Conservation (phyloP, 495 filamentous ascomycete species). For the Aspergillus olivimuriae region DNA sequence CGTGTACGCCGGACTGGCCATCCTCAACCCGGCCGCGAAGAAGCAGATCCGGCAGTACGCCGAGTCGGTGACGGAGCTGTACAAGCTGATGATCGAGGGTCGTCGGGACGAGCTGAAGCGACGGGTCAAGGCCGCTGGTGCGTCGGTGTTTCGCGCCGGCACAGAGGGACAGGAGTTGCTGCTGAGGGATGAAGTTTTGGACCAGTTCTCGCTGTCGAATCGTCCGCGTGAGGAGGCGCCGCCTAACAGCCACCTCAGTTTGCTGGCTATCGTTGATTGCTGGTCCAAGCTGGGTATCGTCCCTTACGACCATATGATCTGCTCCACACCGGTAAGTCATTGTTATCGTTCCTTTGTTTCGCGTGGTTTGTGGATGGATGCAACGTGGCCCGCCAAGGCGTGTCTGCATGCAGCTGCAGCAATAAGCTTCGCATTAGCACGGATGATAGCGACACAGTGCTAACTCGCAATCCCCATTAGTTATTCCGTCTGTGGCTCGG, state of each 20-base stretch:
- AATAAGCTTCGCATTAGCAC: too few relatives aligned
- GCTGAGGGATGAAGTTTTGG: constrained; percentile 75
- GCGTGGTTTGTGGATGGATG: neutral
- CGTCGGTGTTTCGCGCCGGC: constrained; percentile 64
- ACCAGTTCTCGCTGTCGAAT: constrained; percentile 75
- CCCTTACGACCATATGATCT: constrained; percentile 99
- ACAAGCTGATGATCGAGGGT: constrained; percentile 90
- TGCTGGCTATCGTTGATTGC: constrained; percentile 98
- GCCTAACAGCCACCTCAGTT: constrained; percentile 86
- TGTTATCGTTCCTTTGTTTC: neutral
- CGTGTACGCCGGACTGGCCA: constrained; percentile 94
- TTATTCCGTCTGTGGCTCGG: constrained; percentile 97
- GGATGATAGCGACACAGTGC: neutral
- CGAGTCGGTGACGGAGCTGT: constrained; percentile 84
- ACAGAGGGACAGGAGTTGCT: constrained; percentile 58
- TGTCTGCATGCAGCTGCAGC: too few relatives aligned
- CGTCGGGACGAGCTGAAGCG: constrained; percentile 68
- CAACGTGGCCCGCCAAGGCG: neutral
- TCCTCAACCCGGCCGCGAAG: constrained; percentile 87
- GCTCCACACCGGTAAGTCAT: constrained; percentile 73
- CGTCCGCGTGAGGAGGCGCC: constrained; percentile 52
- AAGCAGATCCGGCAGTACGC: constrained; percentile 93
- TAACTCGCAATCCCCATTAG: constrained; percentile 22
- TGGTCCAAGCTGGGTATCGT: constrained; percentile 91
- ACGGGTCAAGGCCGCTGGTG: constrained; percentile 72